Evolutionary conservation across 2,329 filamentous ascomycete genomes (phyloP), one percentile per base, ranked within the genome.

Genomic region (Curvularia eragrostidis): DNA sequence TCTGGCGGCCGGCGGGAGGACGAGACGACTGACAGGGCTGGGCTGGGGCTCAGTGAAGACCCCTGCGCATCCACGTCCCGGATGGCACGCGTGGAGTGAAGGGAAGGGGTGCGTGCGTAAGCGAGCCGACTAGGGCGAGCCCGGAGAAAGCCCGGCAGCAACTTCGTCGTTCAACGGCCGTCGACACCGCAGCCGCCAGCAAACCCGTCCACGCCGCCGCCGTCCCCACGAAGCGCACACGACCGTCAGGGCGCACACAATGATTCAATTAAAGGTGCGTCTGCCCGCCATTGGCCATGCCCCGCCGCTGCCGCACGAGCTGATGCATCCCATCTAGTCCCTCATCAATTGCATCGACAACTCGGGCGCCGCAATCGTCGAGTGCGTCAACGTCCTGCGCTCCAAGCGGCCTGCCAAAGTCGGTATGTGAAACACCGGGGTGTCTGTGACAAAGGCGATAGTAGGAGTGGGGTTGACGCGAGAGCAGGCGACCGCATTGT

Each of bases 321-420:
- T 73, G 63, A 98, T 97, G 91, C 67, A 63, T 43, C 41, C 57
- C 61, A 61, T 81, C 64, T 78, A 82, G 95, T 91, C 93, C 77
- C 92, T 99, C 87, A 87, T 99, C 72, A 97, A 95, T 82, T 98
- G 95, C 89, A 98, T 99, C 87, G 95, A 99, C 89, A 99, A 97
- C 84, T 98, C 95, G 66, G 95, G 95, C 77, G 95, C 95, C 69
- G 93, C 95, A 71, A 85, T 99, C 67, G 95, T 98, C 81, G 95
- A 99, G 83, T 99, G 95, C 82, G 91, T 90, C 77, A 90, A 94
- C 77, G 90, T 98, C 63, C 83, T 99, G 72, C 91, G 91, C 74
- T 95, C 94, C 82, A 96, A 97, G 82, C 84, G 88, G 67, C 87
- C 89, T 72, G 95, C 94, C 59, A 89, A 89, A 74, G 93, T 99